phyloP scores from a whole-genome alignment of 1,139 yeast species.

The Torulaspora globosa region DNA sequence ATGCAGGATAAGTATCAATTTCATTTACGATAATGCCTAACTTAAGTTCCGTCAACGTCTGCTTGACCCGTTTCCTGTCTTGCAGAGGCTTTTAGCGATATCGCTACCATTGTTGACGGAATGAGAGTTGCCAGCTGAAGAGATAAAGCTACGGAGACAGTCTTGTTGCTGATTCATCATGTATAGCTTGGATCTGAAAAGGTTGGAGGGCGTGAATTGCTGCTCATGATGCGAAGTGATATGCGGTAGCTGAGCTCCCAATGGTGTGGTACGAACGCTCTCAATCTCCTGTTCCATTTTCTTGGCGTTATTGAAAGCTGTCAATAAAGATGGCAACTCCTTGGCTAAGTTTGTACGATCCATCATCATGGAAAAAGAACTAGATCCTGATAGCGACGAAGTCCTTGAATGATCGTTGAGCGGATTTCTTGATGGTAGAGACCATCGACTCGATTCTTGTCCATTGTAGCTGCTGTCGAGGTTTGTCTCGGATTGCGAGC shows the following conservation, averaged over 20 bases:
- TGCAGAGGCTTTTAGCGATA: conserved; percentile 21
- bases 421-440: conserved; percentile 8
- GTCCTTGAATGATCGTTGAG: conserved; percentile 18
- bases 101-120: conserved; percentile 14
- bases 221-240: conserved; percentile 4
- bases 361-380: conserved; percentile 25
- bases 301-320: conserved; percentile 39
- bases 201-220: conserved; percentile 6
- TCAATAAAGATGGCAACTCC: conserved; percentile 38
- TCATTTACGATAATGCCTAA: conserved; percentile 5
- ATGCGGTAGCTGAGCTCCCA: background rate
- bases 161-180: conserved; percentile 17
- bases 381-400: conserved; percentile 21
- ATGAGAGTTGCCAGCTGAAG: conserved; percentile 2
- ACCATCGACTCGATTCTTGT: conserved; percentile 10
- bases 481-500: background rate
- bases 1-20: conserved; percentile 6
- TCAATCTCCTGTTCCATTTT: conserved; percentile 34
- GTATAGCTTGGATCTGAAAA: conserved; percentile 12
- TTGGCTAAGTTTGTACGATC: conserved; percentile 34
- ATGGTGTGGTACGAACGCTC: conserved; percentile 14
- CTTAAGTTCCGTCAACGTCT: background rate
- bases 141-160: conserved; percentile 7
- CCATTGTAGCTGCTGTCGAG: background rate
- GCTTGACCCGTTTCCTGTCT: conserved; percentile 9